Conservation (phyloP, 345 rosid species). For the Nephelium lappaceum region DNA sequence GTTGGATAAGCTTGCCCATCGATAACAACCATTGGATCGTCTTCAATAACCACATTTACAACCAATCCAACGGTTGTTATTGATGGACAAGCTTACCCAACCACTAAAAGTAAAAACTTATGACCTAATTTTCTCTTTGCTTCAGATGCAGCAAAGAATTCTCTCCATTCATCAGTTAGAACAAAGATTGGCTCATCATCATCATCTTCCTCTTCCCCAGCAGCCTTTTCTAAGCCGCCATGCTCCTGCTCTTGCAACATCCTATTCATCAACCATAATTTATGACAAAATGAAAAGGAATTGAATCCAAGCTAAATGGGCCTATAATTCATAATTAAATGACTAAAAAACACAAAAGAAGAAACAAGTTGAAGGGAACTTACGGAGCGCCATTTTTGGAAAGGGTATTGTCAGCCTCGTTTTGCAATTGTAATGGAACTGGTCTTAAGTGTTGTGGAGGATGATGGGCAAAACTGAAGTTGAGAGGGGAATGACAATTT, state of each 20-base stretch:
- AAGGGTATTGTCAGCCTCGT: background rate
- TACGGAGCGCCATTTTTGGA: conserved; percentile 22
- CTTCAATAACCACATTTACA: too few species aligned
- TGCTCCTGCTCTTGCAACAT: conserved; percentile 29
- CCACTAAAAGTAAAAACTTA: too few species aligned
- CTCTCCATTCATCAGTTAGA: conserved; percentile 66
- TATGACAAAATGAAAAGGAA: too few species aligned
- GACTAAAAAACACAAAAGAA: background rate
- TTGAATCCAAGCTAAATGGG: too few species aligned
- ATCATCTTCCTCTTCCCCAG: conserved; percentile 17
- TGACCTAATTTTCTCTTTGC: conserved; percentile 56
- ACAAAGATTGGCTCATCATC: conserved; percentile 56
- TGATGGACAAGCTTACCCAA: too few species aligned
- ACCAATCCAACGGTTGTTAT: too few species aligned
- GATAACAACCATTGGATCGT: too few species aligned
- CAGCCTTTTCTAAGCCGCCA: conserved; percentile 27
- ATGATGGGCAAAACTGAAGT: conserved; percentile 14
- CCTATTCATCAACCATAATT: conserved; percentile 25
- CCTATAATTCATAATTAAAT: too few species aligned
- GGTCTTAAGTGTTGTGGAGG: conserved; percentile 12
- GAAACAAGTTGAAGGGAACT: conserved; percentile 13
- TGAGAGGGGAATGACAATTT: background rate
- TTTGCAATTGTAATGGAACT: conserved; percentile 10
- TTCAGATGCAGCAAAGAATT: conserved; percentile 62
- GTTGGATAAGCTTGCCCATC: too few species aligned